Evolutionary conservation across 495 filamentous ascomycete species (phyloP).

Genomic region (Elaphomyces granulatus): DNA sequence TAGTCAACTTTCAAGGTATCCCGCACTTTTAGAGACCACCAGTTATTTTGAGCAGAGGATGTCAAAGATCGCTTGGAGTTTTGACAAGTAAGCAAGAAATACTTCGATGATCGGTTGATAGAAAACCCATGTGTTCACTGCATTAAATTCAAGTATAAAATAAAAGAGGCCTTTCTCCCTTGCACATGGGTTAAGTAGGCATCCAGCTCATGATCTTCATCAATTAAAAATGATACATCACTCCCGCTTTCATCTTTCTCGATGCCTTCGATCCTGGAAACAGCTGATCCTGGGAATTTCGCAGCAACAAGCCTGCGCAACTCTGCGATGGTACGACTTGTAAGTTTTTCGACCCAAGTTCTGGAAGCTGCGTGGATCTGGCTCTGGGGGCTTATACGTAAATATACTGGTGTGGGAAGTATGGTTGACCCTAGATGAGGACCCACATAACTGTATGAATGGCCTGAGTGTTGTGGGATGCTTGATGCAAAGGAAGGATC

Average conservation of each 20-base stretch:
- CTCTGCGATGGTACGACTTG: constrained; percentile 38
- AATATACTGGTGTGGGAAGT: constrained; percentile 42
- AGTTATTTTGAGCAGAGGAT: too few relatives aligned
- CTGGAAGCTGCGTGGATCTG: constrained; percentile 29
- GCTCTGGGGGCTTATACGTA: constrained; percentile 45
- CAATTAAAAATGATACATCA: constrained; percentile 44
- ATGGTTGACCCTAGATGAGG: constrained; percentile 17
- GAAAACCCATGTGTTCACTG: constrained; percentile 5
- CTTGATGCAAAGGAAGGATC: constrained; percentile 32
- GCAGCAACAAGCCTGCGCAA: constrained; percentile 38
- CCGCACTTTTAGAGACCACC: too few relatives aligned
- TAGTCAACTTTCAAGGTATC: too few relatives aligned
- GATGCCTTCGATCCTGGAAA: constrained; percentile 49
- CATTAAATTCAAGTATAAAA: constrained; percentile 30
- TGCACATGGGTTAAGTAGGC: constrained; percentile 51
- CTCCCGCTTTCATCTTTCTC: constrained; percentile 43
- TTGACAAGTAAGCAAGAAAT: too few relatives aligned
- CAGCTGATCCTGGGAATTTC: constrained; percentile 39
- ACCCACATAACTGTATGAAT: constrained; percentile 25
- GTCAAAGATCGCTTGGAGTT: too few relatives aligned
- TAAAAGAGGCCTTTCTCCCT: constrained; percentile 51
- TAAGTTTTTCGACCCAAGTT: constrained; percentile 50
- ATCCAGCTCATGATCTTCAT: constrained; percentile 53
- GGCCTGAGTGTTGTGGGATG: constrained; percentile 25
- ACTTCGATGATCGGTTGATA: too few relatives aligned